Evolutionary conservation across 306 rosid genomes (phyloP).

Genomic region (Gastrolobium bilobum): DNA sequence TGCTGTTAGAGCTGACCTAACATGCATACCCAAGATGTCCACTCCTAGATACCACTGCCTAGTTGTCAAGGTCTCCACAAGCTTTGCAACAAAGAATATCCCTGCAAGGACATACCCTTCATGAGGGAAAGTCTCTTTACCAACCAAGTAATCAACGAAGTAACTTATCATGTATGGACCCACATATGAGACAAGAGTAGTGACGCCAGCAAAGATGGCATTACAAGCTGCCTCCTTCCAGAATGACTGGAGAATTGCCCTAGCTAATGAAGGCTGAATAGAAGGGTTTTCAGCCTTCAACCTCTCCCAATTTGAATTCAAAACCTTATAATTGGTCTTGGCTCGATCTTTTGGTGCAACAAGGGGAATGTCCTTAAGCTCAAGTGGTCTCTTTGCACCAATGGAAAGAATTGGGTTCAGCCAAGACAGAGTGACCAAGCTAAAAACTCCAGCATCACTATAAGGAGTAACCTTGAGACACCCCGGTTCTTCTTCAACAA

Average conservation of each 20-base stretch:
- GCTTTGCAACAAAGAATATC: constrained; percentile 87
- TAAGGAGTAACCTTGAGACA: constrained; percentile 93
- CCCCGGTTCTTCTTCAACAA: constrained; percentile 83
- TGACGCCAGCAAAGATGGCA: constrained; percentile 92
- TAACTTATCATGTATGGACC: constrained; percentile 97
- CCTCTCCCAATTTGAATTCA: constrained; percentile 94
- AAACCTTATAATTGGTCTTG: constrained; percentile 77
- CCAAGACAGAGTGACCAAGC: constrained; percentile 93
- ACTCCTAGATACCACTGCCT: constrained; percentile 99
- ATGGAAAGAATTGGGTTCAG: constrained; percentile 81
- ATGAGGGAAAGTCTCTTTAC: constrained; percentile 76
- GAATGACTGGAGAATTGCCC: constrained; percentile 88
- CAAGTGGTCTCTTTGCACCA: constrained; percentile 95
- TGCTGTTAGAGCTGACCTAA: constrained; percentile 94
- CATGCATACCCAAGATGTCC: constrained; percentile 98
- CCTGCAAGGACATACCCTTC: constrained; percentile 97
- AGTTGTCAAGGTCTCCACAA: constrained; percentile 89
- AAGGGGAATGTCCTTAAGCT: constrained; percentile 98
- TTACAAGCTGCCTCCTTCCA: constrained; percentile 98
- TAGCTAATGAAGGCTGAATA: constrained; percentile 83
- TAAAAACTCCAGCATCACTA: constrained; percentile 80
- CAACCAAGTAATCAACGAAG: constrained; percentile 95
- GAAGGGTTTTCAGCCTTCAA: constrained; percentile 74
- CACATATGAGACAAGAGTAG: constrained; percentile 92
- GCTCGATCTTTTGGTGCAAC: constrained; percentile 87